These are phyloP conservation scores for Articulospora tetracladia DNA, from an alignment of 495 filamentous ascomycete species.

Conservation along the genomic window DNA sequence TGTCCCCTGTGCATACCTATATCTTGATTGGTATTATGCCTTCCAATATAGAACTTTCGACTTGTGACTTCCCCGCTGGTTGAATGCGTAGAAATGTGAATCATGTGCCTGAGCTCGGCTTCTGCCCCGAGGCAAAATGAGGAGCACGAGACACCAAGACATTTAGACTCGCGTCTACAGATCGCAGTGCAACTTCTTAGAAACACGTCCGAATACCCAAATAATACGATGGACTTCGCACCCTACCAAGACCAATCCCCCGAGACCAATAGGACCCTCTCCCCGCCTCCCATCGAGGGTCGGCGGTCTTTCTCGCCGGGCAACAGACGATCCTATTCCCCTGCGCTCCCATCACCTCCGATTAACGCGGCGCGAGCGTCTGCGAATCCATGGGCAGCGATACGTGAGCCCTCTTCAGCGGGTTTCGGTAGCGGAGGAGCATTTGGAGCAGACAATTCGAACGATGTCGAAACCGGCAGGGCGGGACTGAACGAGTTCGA, in stretches of 20 bases:
- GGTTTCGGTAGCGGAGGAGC: constrained; percentile 30
- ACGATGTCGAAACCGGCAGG: constrained; percentile 20
- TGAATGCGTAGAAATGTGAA: not conserved
- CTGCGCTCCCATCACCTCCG: constrained; percentile 33
- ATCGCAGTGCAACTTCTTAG: not conserved
- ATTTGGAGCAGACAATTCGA: constrained; percentile 27
- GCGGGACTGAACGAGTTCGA: constrained; percentile 56
- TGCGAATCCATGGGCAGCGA: constrained; percentile 43
- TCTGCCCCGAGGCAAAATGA: not conserved
- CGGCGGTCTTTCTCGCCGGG: constrained; percentile 41
- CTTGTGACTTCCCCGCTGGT: not conserved
- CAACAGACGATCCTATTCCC: constrained; percentile 37
- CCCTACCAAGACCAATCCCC: constrained; percentile 90
- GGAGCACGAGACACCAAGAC: constrained; percentile 4
- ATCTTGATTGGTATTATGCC: not conserved
- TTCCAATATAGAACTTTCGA: not conserved
- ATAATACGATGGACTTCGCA: constrained; percentile 78
- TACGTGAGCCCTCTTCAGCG: constrained; percentile 11
- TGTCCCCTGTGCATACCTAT: not conserved
- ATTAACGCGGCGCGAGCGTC: constrained; percentile 37
- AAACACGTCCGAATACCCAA: constrained; percentile 6
- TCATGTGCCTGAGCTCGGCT: not conserved
- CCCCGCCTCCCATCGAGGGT: constrained; percentile 49
- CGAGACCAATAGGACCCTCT: constrained; percentile 69
- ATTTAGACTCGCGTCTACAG: not conserved